A percentile compares a stretch with the other conserved stretches of the same genome.
Evolutionary conservation across 306 rosid genomes (phyloP).

Genomic region (Rosa multiflora): DNA sequence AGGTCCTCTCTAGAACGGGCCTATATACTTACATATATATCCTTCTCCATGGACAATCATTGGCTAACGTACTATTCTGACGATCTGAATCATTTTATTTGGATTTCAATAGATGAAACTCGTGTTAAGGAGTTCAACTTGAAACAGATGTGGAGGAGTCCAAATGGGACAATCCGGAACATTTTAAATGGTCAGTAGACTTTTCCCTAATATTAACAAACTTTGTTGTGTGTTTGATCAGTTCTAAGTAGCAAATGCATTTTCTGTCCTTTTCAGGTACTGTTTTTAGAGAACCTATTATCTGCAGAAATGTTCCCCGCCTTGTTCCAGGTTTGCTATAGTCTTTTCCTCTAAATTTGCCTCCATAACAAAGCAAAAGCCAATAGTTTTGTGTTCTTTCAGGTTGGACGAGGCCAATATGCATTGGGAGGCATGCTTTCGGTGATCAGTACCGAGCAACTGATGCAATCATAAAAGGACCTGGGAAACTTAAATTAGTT

Average conservation of each 20-base stretch:
- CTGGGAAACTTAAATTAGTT: slow-evolving; percentile 82
- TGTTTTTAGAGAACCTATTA: slow-evolving; percentile 94
- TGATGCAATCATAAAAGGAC: slow-evolving; percentile 76
- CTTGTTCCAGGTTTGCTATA: slow-evolving; percentile 69
- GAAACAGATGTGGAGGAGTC: slow-evolving; percentile 95
- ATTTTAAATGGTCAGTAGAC: slow-evolving; percentile 70
- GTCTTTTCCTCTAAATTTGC: slow-evolving; percentile 22
- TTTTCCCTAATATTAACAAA: slow-evolving; percentile 9
- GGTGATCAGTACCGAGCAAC: slow-evolving; percentile 93
- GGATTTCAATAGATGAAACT: slow-evolving; percentile 62
- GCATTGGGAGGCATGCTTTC: slow-evolving; percentile 98
- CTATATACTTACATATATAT: no score
- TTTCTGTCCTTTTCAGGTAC: slow-evolving; percentile 50
- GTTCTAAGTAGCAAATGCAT: slow-evolving; percentile 2
- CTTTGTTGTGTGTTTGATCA: slow-evolving; percentile 10
- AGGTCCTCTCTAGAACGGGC: background rate
- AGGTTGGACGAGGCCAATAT: slow-evolving; percentile 95
- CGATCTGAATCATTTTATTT: slow-evolving; percentile 11
- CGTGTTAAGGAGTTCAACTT: slow-evolving; percentile 86
- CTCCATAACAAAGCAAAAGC: background rate
- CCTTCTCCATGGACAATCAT: background rate
- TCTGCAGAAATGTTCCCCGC: slow-evolving; percentile 85
- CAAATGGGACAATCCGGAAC: slow-evolving; percentile 94
- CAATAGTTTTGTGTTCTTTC: slow-evolving; percentile 4
- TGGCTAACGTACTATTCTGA: background rate